These are phyloP conservation scores for Parasitella parasitica DNA, from an alignment of 371 early-diverging fungal genomes.

Conservation along the genomic window DNA sequence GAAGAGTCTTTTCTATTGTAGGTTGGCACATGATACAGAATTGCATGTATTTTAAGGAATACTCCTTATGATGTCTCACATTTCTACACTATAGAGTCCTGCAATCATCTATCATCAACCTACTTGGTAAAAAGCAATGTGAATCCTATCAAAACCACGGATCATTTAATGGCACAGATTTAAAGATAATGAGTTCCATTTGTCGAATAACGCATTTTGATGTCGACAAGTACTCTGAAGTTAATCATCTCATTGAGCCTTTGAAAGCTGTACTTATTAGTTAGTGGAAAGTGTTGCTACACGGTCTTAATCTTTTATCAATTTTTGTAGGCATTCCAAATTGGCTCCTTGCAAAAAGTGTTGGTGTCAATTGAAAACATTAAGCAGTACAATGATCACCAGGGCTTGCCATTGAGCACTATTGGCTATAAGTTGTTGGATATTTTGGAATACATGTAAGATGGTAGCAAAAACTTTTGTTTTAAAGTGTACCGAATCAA, in stretches of 20 bases:
- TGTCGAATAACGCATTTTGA: neutral
- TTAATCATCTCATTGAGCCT: conserved; percentile 1
- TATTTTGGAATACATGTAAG: conserved; percentile 13
- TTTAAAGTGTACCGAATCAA: too few relatives aligned
- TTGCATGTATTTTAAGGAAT: neutral
- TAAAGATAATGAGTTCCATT: neutral
- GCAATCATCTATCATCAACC: conserved; percentile 1
- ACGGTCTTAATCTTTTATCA: too few relatives aligned
- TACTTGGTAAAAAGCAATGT: conserved; percentile 4
- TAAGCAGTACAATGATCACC: neutral
- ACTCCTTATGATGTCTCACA: too few relatives aligned
- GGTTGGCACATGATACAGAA: neutral
- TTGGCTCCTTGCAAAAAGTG: neutral
- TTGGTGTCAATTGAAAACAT: neutral
- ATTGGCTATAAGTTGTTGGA: conserved; percentile 2
- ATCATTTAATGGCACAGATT: neutral
- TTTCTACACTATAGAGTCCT: neutral
- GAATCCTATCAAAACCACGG: neutral
- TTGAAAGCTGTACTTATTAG: neutral
- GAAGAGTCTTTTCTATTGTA: neutral
- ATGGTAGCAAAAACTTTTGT: too few relatives aligned
- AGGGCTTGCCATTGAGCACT: neutral
- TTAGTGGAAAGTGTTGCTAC: neutral
- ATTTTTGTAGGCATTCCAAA: neutral
- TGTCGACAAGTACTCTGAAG: neutral